A percentile compares a stretch with the other conserved stretches of the same genome.
Conservation (phyloP, 2,329 filamentous ascomycete genomes). For the Torrubiella hemipterigena region DNA sequence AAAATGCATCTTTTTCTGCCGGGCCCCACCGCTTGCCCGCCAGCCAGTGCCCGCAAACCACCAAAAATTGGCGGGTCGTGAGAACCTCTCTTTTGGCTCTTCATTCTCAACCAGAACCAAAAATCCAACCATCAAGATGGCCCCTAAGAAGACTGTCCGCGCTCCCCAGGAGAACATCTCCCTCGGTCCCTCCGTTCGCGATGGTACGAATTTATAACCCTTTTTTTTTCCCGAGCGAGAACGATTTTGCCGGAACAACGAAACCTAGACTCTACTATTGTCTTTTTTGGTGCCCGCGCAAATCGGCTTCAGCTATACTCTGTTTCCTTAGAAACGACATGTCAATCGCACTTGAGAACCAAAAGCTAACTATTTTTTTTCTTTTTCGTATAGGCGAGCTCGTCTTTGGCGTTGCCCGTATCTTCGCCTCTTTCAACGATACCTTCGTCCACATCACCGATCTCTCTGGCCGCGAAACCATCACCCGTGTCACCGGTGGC, state of each 20-base stretch:
- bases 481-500: conserved; percentile 98
- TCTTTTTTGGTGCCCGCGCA: no score
- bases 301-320: no score
- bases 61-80: conserved; percentile 12
- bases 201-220: conserved; percentile 54
- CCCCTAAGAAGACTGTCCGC: conserved; percentile 82
- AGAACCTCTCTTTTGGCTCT: conserved; percentile 12
- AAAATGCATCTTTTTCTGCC: conserved; percentile 21
- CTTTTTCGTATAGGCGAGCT: conserved; percentile 83
- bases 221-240: conserved; percentile 4
- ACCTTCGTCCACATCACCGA: conserved; percentile 98
- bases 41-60: conserved; percentile 8
- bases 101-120: conserved; percentile 15
- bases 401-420: conserved; percentile 95
- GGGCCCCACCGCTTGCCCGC: conserved; percentile 19
- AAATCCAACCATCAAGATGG: conserved; percentile 53
- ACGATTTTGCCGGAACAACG: neutral
- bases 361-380: no score
- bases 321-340: no score
- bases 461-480: conserved; percentile 99
- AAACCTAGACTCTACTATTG: conserved; percentile 7
- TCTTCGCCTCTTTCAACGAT: conserved; percentile 89
- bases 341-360: no score
- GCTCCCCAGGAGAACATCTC: conserved; percentile 95
- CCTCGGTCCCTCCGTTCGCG: conserved; percentile 90